phyloP scores from a whole-genome alignment of 2,329 filamentous ascomycete genomes.

The Purpureocillium lavendulum region DNA sequence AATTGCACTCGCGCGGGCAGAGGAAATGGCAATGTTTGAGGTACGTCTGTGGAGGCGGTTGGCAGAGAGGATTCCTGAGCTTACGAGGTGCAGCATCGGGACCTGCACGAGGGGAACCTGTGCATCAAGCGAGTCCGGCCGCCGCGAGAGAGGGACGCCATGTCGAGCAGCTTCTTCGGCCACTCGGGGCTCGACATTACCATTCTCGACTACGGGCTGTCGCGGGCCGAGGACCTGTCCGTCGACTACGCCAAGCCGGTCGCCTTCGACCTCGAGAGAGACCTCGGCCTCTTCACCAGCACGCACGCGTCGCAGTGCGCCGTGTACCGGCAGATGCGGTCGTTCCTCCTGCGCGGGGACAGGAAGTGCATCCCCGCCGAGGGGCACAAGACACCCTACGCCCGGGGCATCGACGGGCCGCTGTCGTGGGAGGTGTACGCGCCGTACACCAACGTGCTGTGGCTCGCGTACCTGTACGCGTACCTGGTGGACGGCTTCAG shows the following conservation, averaged over 20 bases:
- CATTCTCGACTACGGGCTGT: constrained; percentile 58
- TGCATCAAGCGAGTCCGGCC: constrained; percentile 41
- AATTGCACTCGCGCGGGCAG: constrained; percentile 51
- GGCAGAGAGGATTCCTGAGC: neutral
- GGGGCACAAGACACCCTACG: constrained; percentile 38
- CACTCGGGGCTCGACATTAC: constrained; percentile 55
- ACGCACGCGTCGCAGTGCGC: constrained; percentile 51
- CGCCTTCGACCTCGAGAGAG: constrained; percentile 51
- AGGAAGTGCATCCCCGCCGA: constrained; percentile 40
- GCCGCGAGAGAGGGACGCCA: constrained; percentile 20
- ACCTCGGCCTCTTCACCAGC: constrained; percentile 51
- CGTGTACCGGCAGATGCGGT: constrained; percentile 55
- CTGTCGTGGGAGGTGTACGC: constrained; percentile 46
- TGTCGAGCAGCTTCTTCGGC: constrained; percentile 36
- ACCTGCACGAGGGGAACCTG: constrained; percentile 58
- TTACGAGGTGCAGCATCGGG: constrained; percentile 42
- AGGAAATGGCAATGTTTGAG: constrained; percentile 51
- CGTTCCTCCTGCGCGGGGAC: constrained; percentile 44
- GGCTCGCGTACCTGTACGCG: constrained; percentile 53
- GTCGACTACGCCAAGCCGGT: constrained; percentile 29
- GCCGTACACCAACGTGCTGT: constrained; percentile 58
- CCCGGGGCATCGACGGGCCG: constrained; percentile 33
- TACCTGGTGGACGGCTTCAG: constrained; percentile 40
- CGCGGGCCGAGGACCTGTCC: constrained; percentile 41
- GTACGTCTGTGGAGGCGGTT: constrained; percentile 23